A percentile compares a stretch with the other conserved stretches of the same genome.
Conservation (phyloP, 345 rosid genomes). For the Pseudoturritis turrita region DNA sequence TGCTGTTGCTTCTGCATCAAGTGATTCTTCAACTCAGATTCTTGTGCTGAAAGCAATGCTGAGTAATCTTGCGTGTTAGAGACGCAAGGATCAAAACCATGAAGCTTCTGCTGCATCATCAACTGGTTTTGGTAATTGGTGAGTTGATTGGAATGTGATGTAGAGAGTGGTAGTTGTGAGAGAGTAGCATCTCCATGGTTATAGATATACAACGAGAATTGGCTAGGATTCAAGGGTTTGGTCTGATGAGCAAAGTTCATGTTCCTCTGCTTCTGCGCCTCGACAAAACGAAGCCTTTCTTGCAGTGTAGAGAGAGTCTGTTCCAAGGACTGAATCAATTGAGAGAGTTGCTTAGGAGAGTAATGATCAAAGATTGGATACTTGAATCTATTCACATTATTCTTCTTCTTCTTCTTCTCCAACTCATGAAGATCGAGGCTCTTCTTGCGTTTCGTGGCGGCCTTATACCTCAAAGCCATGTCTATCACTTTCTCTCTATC, state of each 20-base stretch:
- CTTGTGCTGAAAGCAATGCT: neutral
- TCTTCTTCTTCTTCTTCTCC: neutral
- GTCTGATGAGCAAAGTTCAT: neutral
- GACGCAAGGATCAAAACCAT: neutral
- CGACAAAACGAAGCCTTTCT: neutral
- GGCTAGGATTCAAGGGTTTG: neutral
- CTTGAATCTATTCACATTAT: neutral
- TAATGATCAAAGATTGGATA: slow-evolving; percentile 22
- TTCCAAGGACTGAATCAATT: slow-evolving; percentile 3
- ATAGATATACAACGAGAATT: neutral
- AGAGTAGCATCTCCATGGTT: neutral
- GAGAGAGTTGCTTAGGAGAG: slow-evolving; percentile 5
- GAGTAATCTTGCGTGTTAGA: neutral
- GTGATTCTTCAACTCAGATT: neutral
- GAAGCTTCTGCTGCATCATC: neutral
- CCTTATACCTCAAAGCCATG: slow-evolving; percentile 9
- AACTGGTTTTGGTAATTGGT: neutral
- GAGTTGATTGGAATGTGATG: neutral
- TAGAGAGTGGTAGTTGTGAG: slow-evolving; percentile 9
- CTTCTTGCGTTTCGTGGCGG: slow-evolving; percentile 5
- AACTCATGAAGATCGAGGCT: neutral
- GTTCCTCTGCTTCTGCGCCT: neutral
- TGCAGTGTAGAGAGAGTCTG: neutral
- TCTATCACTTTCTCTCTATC: slow-evolving; percentile 14
- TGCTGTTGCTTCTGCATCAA: neutral